A percentile compares a stretch with the other conserved stretches of the same genome.
phyloP scores from a whole-genome alignment of 2,329 filamentous ascomycete genomes.

The Sarocladium kiliense region DNA sequence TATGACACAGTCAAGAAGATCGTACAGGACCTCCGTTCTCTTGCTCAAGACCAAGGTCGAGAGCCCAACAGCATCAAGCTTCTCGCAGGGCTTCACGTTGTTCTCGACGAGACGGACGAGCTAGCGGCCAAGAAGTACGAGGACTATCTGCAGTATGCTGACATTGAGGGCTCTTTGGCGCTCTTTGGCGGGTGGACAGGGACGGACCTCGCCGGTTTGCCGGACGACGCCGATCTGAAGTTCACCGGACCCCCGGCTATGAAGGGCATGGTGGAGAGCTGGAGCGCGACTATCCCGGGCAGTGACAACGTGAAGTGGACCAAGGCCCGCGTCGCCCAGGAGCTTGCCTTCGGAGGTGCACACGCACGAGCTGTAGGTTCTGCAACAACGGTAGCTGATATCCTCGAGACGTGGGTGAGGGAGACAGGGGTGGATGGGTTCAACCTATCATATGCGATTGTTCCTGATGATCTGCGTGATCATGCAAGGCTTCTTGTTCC shows the following conservation, averaged over 20 bases:
- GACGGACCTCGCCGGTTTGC: slow-evolving; percentile 34
- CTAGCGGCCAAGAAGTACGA: slow-evolving; percentile 36
- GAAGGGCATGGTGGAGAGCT: slow-evolving; percentile 18
- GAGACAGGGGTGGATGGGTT: slow-evolving; percentile 15
- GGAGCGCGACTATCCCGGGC: slow-evolving; percentile 13
- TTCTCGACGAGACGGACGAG: slow-evolving; percentile 38
- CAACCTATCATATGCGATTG: slow-evolving; percentile 14
- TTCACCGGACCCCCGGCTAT: slow-evolving; percentile 35
- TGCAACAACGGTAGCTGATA: slow-evolving; percentile 14
- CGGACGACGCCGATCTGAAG: slow-evolving; percentile 38
- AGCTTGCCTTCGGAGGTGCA: slow-evolving; percentile 41
- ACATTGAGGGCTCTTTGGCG: slow-evolving; percentile 36
- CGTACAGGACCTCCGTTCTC: slow-evolving; percentile 33
- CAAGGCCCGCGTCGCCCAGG: slow-evolving; percentile 50
- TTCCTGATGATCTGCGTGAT: slow-evolving; percentile 13
- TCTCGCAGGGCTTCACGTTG: slow-evolving; percentile 35
- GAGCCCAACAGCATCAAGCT: slow-evolving; percentile 35
- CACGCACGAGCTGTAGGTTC: slow-evolving; percentile 13
- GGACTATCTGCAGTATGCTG: slow-evolving; percentile 34
- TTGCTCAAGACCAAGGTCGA: slow-evolving; percentile 31
- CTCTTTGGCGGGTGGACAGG: slow-evolving; percentile 43
- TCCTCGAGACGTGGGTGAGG: slow-evolving; percentile 13
- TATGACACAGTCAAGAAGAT: slow-evolving; percentile 33
- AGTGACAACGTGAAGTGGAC: slow-evolving; percentile 40
- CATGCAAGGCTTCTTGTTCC: slow-evolving; percentile 12